Percentiles rank a stretch among this genome's conserved stretches.
Conservation (phyloP, 768 basidiomycete genomes). For the Mycena polygramma region DNA sequence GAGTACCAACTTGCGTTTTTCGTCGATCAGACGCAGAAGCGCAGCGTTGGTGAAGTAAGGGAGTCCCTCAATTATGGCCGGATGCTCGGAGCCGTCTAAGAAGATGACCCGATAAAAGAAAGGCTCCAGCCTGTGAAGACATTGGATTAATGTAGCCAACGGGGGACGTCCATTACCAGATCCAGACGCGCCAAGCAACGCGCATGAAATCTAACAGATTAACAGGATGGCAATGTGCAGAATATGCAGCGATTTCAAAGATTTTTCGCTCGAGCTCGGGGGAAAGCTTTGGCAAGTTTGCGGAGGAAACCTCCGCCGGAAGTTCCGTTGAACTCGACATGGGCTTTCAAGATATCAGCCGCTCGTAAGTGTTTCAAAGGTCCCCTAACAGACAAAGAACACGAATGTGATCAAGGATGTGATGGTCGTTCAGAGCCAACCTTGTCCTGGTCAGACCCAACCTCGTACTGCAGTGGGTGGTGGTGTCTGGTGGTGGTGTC, state of each 20-base stretch:
- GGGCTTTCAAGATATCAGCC: no score
- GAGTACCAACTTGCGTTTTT: neutral
- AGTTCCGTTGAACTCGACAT: no score
- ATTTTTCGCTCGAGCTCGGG: neutral
- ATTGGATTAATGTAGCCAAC: neutral
- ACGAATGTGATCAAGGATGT: no score
- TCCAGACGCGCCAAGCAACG: slow-evolving; percentile 16
- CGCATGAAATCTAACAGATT: slow-evolving; percentile 2
- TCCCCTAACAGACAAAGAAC: no score
- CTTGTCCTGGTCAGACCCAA: no score
- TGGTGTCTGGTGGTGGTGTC: no score
- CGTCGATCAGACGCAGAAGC: slow-evolving; percentile 12
- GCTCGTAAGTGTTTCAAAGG: no score
- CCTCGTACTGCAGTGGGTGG: no score
- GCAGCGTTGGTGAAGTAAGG: neutral
- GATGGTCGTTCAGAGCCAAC: no score
- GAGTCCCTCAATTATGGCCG: neutral
- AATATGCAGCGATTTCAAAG: slow-evolving; percentile 12
- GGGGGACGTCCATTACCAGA: neutral
- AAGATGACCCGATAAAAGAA: slow-evolving; percentile 14
- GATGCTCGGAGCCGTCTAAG: neutral
- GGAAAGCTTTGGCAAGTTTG: no score
- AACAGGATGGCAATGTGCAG: neutral
- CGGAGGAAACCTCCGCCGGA: no score
- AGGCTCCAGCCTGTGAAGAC: slow-evolving; percentile 2